Evolutionary conservation across 2,329 filamentous ascomycete genomes (phyloP), one percentile per base, ranked within the genome.

Genomic region (Hymenoscyphus infarciens): DNA sequence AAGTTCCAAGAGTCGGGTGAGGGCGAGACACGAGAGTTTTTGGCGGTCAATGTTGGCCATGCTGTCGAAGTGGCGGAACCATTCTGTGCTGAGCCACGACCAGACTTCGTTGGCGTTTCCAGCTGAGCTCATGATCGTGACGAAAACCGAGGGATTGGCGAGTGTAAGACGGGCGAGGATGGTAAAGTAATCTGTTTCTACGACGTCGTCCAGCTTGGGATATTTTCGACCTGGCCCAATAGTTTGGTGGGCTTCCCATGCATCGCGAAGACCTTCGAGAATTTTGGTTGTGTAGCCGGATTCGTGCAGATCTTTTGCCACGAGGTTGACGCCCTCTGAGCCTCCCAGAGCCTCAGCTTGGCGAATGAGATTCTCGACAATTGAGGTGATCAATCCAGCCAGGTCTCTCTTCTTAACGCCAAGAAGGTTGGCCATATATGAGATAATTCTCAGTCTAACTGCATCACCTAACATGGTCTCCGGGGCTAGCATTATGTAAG

Each of bases 111-210:
- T 79, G 3, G 84, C 67, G 7, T 73, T 70, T 16, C 72, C 73
- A 33, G 72, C 64, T 4, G 78, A 76, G 19, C 75, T 75, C 19
- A 88, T 75, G 75, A 86, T 78, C 19, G 83, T 80, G 4, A 87
- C 78, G 68, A 97, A 89, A 1, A 90, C 79, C 16, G 88, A 76
- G 0, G 93, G 91, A 42, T 89, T 89, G 0, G 87, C 87, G 1
- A 96, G 78, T 0, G 88, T 85, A 16, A 98, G 82, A 1, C 93
- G 88, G 1, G 91, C 88, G 1, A 99, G 81, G 1, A 98, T 86
- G 4, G 86, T 84, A 72, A 96, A 89, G 74, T 96, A 97, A 73
- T 97, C 91, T 0, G 90, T 90, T 72, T 97, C 87, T 0, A 90
- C 87, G 11, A 92, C 82, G 13, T 87, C 86, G 69, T 89, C 88